Conservation (phyloP, 345 rosid genomes). For the Brassica napus region Da-Ae NC_063435.1:27465001-27465500, state of each 20-base stretch:
- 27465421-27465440: constrained; percentile 18
- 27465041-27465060: constrained; percentile 85
- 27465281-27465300: constrained; percentile 45
- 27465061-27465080: constrained; percentile 91
- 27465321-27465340: constrained; percentile 76
- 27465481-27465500: constrained; percentile 47
- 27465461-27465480: constrained; percentile 48
- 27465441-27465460: constrained; percentile 31
- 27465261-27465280: constrained; percentile 29
- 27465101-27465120: background rate
- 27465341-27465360: constrained; percentile 57
- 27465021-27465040: constrained; percentile 98
- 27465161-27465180: constrained; percentile 77
- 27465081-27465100: background rate
- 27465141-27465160: background rate
- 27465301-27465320: constrained; percentile 82
- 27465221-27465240: constrained; percentile 76
- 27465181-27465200: constrained; percentile 90
- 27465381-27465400: constrained; percentile 30
- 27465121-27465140: background rate
- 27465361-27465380: constrained; percentile 29
- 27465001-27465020: constrained; percentile 98
- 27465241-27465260: constrained; percentile 74
- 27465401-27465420: constrained; percentile 35
- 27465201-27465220: constrained; percentile 65